Percentiles rank a stretch among this genome's conserved stretches.
phyloP scores from a whole-genome alignment of 352 stramenopile species.

The Globisporangium middletonii region DNA sequence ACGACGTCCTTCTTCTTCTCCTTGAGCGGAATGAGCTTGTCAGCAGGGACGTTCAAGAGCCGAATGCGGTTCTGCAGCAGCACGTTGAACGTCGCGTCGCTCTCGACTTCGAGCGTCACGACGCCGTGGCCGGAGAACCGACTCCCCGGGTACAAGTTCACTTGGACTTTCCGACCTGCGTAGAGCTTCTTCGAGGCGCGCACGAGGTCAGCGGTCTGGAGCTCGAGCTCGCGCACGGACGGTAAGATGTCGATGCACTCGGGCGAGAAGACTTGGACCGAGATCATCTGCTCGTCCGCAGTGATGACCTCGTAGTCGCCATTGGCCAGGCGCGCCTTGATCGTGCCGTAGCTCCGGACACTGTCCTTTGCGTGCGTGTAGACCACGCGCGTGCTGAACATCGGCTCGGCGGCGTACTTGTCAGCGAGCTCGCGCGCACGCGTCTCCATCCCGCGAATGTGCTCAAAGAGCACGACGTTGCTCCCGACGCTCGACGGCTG shows the following conservation, averaged over 20 bases:
- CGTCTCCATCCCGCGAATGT: slow-evolving; percentile 27
- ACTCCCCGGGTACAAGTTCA: slow-evolving; percentile 67
- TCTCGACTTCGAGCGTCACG: slow-evolving; percentile 45
- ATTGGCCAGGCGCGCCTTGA: slow-evolving; percentile 36
- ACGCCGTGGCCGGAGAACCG: slow-evolving; percentile 54
- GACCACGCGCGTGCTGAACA: slow-evolving; percentile 37
- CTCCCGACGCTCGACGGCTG: slow-evolving; percentile 27
- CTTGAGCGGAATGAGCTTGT: slow-evolving; percentile 52
- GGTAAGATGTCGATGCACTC: slow-evolving; percentile 52
- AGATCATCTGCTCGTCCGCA: slow-evolving; percentile 57
- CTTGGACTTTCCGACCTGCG: slow-evolving; percentile 61
- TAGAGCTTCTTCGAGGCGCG: slow-evolving; percentile 39
- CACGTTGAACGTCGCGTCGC: slow-evolving; percentile 41
- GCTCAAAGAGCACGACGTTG: slow-evolving; percentile 21
- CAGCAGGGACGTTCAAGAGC: slow-evolving; percentile 54
- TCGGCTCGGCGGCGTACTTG: slow-evolving; percentile 7
- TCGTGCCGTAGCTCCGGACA: slow-evolving; percentile 46
- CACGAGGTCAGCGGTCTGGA: slow-evolving; percentile 42
- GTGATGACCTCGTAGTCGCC: slow-evolving; percentile 50
- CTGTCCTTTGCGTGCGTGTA: slow-evolving; percentile 34
- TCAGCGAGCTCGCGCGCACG: slow-evolving; percentile 13
- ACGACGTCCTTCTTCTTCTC: slow-evolving; percentile 54
- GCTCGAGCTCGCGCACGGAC: slow-evolving; percentile 47
- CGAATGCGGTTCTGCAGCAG: slow-evolving; percentile 65
- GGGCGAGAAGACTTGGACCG: slow-evolving; percentile 37